phyloP scores from a whole-genome alignment of 202 grass and related monocot species.

The Schoenoplectus triqueter region DNA sequence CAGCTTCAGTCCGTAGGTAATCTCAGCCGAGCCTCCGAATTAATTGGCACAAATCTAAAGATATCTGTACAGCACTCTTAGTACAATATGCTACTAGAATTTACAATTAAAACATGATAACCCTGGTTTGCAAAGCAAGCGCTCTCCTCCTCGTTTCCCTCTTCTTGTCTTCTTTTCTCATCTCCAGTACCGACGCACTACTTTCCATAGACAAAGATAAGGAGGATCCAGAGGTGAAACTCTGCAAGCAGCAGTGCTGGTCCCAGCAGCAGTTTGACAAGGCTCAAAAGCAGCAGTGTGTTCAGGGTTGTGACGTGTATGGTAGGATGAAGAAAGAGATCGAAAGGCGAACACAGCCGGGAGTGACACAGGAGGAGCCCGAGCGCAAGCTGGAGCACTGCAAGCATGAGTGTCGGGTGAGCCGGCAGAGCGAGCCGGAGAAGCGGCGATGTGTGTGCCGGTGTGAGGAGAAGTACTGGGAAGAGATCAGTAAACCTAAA shows the following conservation, averaged over 20 bases:
- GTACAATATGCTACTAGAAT: neutral
- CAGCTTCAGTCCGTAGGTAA: neutral
- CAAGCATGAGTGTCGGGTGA: slow-evolving; percentile 38
- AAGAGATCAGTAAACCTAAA: neutral
- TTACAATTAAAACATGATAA: neutral
- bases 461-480: slow-evolving; percentile 16
- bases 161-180: neutral
- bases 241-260: slow-evolving; percentile 42
- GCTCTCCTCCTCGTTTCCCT: neutral
- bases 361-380: slow-evolving; percentile 10
- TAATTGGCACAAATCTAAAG: neutral
- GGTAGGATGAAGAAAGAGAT: slow-evolving; percentile 27
- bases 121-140: neutral
- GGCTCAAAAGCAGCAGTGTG: neutral
- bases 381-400: slow-evolving; percentile 31
- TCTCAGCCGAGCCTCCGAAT: neutral
- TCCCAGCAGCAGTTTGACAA: slow-evolving; percentile 40
- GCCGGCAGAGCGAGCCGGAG: slow-evolving; percentile 4
- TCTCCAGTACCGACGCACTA: neutral
- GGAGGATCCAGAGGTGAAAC: slow-evolving; percentile 35
- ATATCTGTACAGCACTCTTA: neutral
- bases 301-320: slow-evolving; percentile 12
- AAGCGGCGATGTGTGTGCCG: neutral
- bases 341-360: slow-evolving; percentile 15
- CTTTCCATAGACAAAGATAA: neutral